Evolutionary conservation across 148 eudicot genomes (phyloP).

Genomic region (Rhododendron simsii): DNA sequence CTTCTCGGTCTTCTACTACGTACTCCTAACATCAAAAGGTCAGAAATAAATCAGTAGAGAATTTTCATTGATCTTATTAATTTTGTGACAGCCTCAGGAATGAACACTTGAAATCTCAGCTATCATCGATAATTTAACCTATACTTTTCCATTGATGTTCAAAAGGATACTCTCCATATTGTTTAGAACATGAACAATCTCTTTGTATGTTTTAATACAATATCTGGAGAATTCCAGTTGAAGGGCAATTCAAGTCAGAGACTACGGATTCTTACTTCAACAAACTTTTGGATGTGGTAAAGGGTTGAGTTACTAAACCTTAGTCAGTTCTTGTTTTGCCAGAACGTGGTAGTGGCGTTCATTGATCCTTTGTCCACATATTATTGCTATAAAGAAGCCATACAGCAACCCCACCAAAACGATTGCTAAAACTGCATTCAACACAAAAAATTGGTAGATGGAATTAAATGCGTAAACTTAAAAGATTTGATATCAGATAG

Average conservation of each 20-base stretch:
- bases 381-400: constrained; percentile 97
- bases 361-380: constrained; percentile 92
- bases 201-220: background rate
- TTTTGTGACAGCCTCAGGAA: background rate
- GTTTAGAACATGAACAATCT: background rate
- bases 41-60: constrained; percentile 3
- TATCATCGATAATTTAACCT: background rate
- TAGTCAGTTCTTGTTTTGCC: constrained; percentile 96
- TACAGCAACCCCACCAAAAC: constrained; percentile 94
- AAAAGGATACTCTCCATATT: background rate
- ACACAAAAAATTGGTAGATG: background rate
- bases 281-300: background rate
- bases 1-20: constrained; percentile 85
- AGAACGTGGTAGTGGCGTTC: constrained; percentile 99
- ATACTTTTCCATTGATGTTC: background rate
- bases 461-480: background rate
- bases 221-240: background rate
- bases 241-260: background rate
- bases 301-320: constrained; percentile 41
- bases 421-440: constrained; percentile 69
- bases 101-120: background rate
- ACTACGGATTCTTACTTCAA: background rate
- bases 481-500: background rate
- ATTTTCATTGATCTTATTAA: background rate
- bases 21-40: constrained; percentile 53